Conservation (phyloP, 2,329 filamentous ascomycete species). For the Pseudopyrenochaeta lycopersici region DNA sequence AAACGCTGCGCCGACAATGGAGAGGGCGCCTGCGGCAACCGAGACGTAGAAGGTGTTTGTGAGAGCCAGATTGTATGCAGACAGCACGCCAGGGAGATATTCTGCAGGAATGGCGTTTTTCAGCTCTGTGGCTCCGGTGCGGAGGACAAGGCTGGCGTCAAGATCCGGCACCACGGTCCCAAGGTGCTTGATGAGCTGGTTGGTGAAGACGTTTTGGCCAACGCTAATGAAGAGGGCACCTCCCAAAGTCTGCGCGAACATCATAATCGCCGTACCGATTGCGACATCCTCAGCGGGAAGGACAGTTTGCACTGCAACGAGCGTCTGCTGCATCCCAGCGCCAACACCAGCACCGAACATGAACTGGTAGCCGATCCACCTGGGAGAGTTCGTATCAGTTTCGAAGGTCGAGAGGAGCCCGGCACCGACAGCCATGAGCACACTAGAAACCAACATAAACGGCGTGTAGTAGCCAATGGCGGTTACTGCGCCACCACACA, state of each 20-base stretch:
- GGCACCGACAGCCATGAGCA: slow-evolving; percentile 57
- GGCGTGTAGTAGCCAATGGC: slow-evolving; percentile 60
- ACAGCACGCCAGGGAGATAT: slow-evolving; percentile 63
- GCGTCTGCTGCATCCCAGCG: slow-evolving; percentile 58
- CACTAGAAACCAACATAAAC: slow-evolving; percentile 54
- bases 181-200: slow-evolving; percentile 56
- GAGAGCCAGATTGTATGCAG: slow-evolving; percentile 71
- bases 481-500: slow-evolving; percentile 51
- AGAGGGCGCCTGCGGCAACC: slow-evolving; percentile 62
- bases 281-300: slow-evolving; percentile 55
- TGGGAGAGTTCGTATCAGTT: slow-evolving; percentile 45
- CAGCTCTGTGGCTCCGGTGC: slow-evolving; percentile 67
- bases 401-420: slow-evolving; percentile 57
- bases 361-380: slow-evolving; percentile 53
- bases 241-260: slow-evolving; percentile 59
- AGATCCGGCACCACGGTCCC: slow-evolving; percentile 50
- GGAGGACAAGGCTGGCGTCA: slow-evolving; percentile 53
- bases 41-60: slow-evolving; percentile 68
- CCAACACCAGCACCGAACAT: slow-evolving; percentile 55
- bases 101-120: slow-evolving; percentile 60
- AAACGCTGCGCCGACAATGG: slow-evolving; percentile 62
- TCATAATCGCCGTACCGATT: slow-evolving; percentile 59
- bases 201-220: slow-evolving; percentile 61
- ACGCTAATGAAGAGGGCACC: slow-evolving; percentile 60
- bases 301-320: slow-evolving; percentile 57